Conservation (phyloP, 768 basidiomycete species). For the Sutorius australiensis region DNA sequence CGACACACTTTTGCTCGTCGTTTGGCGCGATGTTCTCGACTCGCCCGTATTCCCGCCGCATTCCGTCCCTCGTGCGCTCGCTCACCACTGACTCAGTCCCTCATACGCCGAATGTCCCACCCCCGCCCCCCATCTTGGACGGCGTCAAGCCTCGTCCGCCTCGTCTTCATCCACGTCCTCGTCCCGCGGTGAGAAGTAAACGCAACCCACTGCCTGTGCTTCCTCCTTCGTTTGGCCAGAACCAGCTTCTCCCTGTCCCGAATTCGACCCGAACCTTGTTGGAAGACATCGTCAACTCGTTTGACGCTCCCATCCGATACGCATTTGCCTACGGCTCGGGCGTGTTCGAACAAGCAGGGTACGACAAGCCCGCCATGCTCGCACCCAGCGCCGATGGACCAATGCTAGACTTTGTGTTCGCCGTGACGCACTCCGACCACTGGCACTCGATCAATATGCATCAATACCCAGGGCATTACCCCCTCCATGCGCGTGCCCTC, state of each 20-base stretch:
- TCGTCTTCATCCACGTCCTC: slow-evolving; percentile 42
- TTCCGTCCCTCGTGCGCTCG: slow-evolving; percentile 18
- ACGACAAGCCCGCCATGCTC: slow-evolving; percentile 29
- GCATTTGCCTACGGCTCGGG: slow-evolving; percentile 98
- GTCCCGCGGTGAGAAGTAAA: slow-evolving; percentile 27
- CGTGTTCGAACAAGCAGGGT: slow-evolving; percentile 90
- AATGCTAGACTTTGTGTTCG: slow-evolving; percentile 96
- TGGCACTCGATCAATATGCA: slow-evolving; percentile 97
- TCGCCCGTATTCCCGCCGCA: slow-evolving; percentile 9
- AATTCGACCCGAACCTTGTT: slow-evolving; percentile 77
- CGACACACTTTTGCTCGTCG: slow-evolving; percentile 12
- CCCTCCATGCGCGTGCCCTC: slow-evolving; percentile 77
- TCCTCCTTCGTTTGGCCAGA: slow-evolving; percentile 71
- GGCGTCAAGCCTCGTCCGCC: slow-evolving; percentile 29
- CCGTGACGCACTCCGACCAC: slow-evolving; percentile 87
- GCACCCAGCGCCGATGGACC: slow-evolving; percentile 40
- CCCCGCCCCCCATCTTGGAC: slow-evolving; percentile 29
- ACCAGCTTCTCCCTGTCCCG: slow-evolving; percentile 77
- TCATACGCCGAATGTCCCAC: slow-evolving; percentile 27
- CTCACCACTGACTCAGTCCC: slow-evolving; percentile 28
- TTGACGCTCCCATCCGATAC: slow-evolving; percentile 91
- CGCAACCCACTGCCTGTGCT: slow-evolving; percentile 47
- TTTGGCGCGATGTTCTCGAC: slow-evolving; percentile 25
- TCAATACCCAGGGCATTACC: slow-evolving; percentile 89
- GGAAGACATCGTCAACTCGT: slow-evolving; percentile 73